Evolutionary conservation across 129 eudicot genomes (phyloP), one percentile per base, ranked within the genome.

Genomic region (Flaveria brownii): DNA sequence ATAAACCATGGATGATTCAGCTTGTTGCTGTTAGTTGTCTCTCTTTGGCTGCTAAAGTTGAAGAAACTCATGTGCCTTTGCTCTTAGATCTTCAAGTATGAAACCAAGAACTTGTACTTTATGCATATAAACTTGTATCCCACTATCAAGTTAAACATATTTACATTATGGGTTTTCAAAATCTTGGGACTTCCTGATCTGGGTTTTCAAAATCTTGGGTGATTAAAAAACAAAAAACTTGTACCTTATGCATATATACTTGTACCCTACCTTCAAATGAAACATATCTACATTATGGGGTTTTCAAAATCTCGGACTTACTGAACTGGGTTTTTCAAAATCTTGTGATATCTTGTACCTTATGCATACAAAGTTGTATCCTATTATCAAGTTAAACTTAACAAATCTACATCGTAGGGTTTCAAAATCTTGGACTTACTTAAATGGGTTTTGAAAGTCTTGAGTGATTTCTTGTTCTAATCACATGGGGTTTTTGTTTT

Each of bases 21-120:
- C 92, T 93, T 65, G 84, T 81, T 71, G 90, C 98, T 56, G 97
- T 88, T 20, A 73, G 87, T 62, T 93, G 98, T 70, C 88, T 93
- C 54, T 93, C 98, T 78, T 80, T 93, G 77, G 98, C 98, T 76
- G 98, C 98, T 6, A 93, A 93, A 81, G 89, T 93, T 77, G 92
- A 93, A 80, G 98, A 93, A 79, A 88, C 87, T 62, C 84, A 86
- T 28, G 96, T 88, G 16, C 98, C 98, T 52, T 89, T 88, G 8
- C 92, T 93, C 16, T 66, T 90, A 55, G 92, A 90, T 80, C 96
- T 93, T 75, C 98, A 93, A 84, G 98, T 90, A 93, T 50, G 85
- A 62, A 33, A 1, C 60, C 26, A 66, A 39, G 5, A 17, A 63
- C 14, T 57, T 73, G 55, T 39, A 73, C 41, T 25, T 56, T 60